Evolutionary conservation across 257 asterid species (phyloP), one percentile per base, ranked within the genome.

Genomic region (Solanum clarkiae): DNA sequence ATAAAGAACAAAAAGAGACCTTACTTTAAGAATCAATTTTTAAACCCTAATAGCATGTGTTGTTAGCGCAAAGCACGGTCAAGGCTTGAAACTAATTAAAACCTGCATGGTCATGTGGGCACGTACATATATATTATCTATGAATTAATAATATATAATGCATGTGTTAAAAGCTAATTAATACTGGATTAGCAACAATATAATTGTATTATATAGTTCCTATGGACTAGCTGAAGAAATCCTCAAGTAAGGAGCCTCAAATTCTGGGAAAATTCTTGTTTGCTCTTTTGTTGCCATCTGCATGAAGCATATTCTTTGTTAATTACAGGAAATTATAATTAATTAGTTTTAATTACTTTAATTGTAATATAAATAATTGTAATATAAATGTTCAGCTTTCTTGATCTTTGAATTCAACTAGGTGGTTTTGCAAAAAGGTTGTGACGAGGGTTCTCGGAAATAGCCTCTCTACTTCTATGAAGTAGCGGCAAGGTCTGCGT

Each of bases 81-180:
- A 77, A 42, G 1, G 45, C 77, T 42, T 62, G 66, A 47, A 24
- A 13, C 60, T 62, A 42, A 66, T 15, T 29, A 66, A 82, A n/a
- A 44, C 74, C 72, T 75, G 81, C 81, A 75, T 82, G 77, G 79
- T 69, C 85, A 82, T 82, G 85, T 82, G 85, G 60, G 56, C 16
- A 82, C 55, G 57, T 57, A 42, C 29, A 24, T 10, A 69, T 32
- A 8, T 5, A 69, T 32, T 49, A 8, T 69, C 40, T 36, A 16
- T 17, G 75, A 45, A 15, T 44, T 40, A 51, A 51, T 26, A 24
- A 51, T 32, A n/a, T 81, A 20, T 36, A 81, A n/a, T 42, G 45
- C 24, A 65, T 57, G 18, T 44, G 49, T 82, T 59, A 62, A 59
- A 59, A 29, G 22, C 4, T 51, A 77, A 40, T 66, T 14, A 80